Evolutionary conservation across 73 alveolate genomes (phyloP).

Genomic region (Tetrahymena borealis): DNA sequence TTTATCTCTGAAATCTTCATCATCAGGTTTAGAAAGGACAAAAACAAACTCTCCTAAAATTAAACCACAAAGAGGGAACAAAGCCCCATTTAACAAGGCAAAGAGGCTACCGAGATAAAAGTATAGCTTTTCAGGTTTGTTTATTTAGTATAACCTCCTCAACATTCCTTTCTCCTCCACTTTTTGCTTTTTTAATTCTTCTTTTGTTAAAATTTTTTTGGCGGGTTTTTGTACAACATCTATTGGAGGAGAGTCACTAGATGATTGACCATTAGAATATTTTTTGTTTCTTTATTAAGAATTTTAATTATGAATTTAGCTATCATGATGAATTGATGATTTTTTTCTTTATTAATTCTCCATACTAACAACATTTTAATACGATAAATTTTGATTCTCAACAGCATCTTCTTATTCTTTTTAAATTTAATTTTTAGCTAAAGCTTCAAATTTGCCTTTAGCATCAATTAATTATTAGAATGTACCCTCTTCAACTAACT

Average conservation of each 20-base stretch:
- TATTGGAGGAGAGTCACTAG: not conserved
- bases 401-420: not conserved
- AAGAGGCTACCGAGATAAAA: slow-evolving; percentile 1
- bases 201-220: not conserved
- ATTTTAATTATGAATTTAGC: not conserved
- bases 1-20: not conserved
- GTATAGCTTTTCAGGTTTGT: slow-evolving; percentile 4
- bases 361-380: not conserved
- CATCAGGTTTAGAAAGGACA: not conserved
- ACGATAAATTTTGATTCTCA: not conserved
- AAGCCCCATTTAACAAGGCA: slow-evolving; percentile 17
- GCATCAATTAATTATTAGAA: slow-evolving; percentile 5
- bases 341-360: not conserved
- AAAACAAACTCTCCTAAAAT: slow-evolving; percentile 4
- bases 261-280: not conserved
- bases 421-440: slow-evolving; percentile 25
- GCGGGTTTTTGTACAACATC: not conserved
- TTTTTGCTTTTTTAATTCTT: not conserved
- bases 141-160: not conserved
- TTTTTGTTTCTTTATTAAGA: not conserved
- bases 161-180: not conserved
- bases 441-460: slow-evolving; percentile 17
- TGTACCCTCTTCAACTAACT: slow-evolving; percentile 58
- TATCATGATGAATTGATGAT: not conserved
- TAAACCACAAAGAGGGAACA: slow-evolving; percentile 16